These are phyloP conservation scores for Pulveroboletus sp. DNA, from an alignment of 768 basidiomycete species.

Conservation along the genomic window DNA sequence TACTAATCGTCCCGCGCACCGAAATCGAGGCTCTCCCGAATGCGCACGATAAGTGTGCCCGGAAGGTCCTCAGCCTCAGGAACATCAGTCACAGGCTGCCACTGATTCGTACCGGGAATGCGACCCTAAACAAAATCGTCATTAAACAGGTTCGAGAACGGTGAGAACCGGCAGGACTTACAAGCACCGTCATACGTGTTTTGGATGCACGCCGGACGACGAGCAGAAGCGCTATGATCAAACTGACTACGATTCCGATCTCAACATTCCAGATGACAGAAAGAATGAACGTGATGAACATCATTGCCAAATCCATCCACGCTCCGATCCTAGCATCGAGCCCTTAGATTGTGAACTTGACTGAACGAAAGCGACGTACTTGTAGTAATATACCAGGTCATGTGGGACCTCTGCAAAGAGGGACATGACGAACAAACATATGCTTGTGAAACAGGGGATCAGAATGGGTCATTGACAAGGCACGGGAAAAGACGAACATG, in stretches of 20 bases:
- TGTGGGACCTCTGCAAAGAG: slow-evolving; percentile 84
- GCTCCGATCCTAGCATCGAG: slow-evolving; percentile 59
- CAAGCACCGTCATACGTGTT: slow-evolving; percentile 87
- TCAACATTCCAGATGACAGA: slow-evolving; percentile 91
- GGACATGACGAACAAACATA: slow-evolving; percentile 79
- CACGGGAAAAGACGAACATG: slow-evolving; percentile 52
- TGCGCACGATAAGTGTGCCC: slow-evolving; percentile 82
- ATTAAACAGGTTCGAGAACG: neutral
- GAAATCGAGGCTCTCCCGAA: slow-evolving; percentile 89
- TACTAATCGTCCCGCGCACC: slow-evolving; percentile 41
- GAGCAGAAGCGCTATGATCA: slow-evolving; percentile 82
- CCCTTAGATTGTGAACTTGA: neutral
- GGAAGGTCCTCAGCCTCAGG: slow-evolving; percentile 78
- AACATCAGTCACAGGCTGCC: slow-evolving; percentile 88
- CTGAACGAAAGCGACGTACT: slow-evolving; percentile 39
- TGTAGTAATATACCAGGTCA: slow-evolving; percentile 82
- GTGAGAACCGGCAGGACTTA: slow-evolving; percentile 24
- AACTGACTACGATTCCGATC: slow-evolving; percentile 84
- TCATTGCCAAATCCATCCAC: slow-evolving; percentile 86
- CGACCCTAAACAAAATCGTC: slow-evolving; percentile 53
- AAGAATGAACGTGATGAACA: slow-evolving; percentile 82
- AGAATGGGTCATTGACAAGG: neutral
- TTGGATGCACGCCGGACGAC: slow-evolving; percentile 88
- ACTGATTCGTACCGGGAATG: slow-evolving; percentile 82
- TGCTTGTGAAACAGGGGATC: slow-evolving; percentile 41